Conservation (phyloP, 2,329 filamentous ascomycete species). For the Fusarium sarcochroum region DNA sequence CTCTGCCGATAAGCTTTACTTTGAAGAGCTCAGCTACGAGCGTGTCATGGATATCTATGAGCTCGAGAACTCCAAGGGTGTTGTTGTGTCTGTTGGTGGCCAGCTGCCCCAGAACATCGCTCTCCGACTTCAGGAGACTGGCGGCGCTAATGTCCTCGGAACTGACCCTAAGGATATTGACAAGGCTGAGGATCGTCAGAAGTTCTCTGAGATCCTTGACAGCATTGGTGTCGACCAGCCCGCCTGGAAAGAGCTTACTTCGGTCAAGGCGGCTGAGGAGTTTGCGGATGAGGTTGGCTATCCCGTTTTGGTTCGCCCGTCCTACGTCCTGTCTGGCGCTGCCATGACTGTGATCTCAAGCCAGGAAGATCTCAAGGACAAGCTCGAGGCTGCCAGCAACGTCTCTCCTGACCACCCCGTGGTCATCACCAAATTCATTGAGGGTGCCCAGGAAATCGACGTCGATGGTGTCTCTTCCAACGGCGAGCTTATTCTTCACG, state of each 20-base stretch:
- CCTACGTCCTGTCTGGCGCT: constrained; percentile 95
- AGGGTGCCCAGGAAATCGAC: constrained; percentile 96
- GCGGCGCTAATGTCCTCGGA: constrained; percentile 90
- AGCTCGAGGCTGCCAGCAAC: constrained; percentile 88
- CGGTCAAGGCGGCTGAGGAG: constrained; percentile 85
- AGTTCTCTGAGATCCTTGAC: constrained; percentile 97
- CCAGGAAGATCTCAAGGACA: constrained; percentile 91
- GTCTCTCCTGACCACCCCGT: constrained; percentile 98
- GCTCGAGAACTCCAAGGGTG: constrained; percentile 85
- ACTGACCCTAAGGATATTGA: constrained; percentile 96
- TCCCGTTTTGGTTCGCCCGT: constrained; percentile 93
- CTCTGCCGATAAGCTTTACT: constrained; percentile 91
- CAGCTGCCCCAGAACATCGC: constrained; percentile 99
- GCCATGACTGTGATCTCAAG: constrained; percentile 98
- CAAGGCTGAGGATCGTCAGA: constrained; percentile 97
- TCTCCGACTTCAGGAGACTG: constrained; percentile 90
- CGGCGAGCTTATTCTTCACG: constrained; percentile 90
- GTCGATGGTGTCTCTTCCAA: constrained; percentile 91
- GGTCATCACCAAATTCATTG: constrained; percentile 98
- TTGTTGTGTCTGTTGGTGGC: constrained; percentile 95
- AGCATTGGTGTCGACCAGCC: constrained; percentile 97
- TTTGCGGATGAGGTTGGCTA: constrained; percentile 91
- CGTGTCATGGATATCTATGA: constrained; percentile 99
- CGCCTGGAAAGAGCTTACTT: constrained; percentile 97
- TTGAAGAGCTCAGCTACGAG: constrained; percentile 96